Evolutionary conservation across 208 protist genomes (phyloP).

Genomic region (Leishmania amazonensis): DNA sequence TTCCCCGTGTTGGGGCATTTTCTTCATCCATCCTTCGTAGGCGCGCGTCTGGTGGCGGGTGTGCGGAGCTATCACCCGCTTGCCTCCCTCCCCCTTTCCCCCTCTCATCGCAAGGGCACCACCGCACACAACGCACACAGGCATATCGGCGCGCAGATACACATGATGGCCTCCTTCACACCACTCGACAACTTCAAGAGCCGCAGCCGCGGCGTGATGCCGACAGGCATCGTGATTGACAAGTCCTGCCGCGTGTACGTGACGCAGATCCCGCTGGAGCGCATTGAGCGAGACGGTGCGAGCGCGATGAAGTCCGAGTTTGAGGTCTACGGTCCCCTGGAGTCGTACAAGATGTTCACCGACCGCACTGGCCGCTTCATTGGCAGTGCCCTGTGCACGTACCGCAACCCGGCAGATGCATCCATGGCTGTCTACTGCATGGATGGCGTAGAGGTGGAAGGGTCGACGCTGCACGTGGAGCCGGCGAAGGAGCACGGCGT

Average conservation of each 20-base stretch:
- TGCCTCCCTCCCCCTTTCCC: background rate
- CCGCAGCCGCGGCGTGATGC: slow-evolving; percentile 28
- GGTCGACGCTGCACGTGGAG: slow-evolving; percentile 64
- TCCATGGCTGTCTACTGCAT: slow-evolving; percentile 67
- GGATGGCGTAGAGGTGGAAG: slow-evolving; percentile 74
- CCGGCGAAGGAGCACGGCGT: slow-evolving; percentile 83
- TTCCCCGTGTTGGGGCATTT: background rate
- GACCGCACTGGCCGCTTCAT: slow-evolving; percentile 84
- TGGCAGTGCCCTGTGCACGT: slow-evolving; percentile 85
- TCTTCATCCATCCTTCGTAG: background rate
- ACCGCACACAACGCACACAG: background rate
- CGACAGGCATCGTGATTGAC: slow-evolving; percentile 86
- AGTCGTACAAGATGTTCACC: slow-evolving; percentile 90
- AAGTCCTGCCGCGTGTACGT: slow-evolving; percentile 87
- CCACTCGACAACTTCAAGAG: slow-evolving; percentile 49
- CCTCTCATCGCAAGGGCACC: background rate
- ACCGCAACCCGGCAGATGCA: slow-evolving; percentile 89
- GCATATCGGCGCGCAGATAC: background rate
- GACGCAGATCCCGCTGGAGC: slow-evolving; percentile 80
- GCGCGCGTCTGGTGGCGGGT: background rate
- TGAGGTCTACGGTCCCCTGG: slow-evolving; percentile 81
- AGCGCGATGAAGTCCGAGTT: slow-evolving; percentile 80
- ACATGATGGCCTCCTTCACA: slow-evolving; percentile 66
- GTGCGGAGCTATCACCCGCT: background rate
- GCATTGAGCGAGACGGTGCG: slow-evolving; percentile 81